These are phyloP conservation scores for Cicer pinnatifidum DNA, from an alignment of 306 rosid species.

Conservation along the genomic window DNA sequence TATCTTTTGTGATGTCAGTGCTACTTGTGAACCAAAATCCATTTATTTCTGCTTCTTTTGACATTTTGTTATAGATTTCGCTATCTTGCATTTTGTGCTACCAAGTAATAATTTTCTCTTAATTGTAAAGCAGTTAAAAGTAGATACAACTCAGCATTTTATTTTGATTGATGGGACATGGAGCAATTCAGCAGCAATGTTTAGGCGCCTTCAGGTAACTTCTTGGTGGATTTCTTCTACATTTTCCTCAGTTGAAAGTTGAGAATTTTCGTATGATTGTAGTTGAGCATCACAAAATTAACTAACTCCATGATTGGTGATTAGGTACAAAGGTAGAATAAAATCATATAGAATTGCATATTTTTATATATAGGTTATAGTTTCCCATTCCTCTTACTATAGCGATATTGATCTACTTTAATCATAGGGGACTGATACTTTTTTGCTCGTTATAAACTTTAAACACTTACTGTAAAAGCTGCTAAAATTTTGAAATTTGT, in stretches of 20 bases:
- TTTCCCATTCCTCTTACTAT: background rate
- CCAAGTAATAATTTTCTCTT: constrained; percentile 50
- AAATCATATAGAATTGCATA: background rate
- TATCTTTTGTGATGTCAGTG: background rate
- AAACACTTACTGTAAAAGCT: background rate
- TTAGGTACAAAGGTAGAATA: constrained; percentile 2
- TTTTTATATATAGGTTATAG: background rate
- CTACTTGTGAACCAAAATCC: background rate
- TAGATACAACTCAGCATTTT: constrained; percentile 66
- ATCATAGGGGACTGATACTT: background rate
- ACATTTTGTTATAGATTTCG: constrained; percentile 12
- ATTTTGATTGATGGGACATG: constrained; percentile 98
- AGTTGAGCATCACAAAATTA: constrained; percentile 20
- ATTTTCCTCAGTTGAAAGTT: constrained; percentile 30
- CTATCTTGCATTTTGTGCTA: constrained; percentile 44
- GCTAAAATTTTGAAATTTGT: background rate
- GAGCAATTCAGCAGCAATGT: constrained; percentile 96
- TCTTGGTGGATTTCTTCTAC: constrained; percentile 37
- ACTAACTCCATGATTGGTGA: background rate
- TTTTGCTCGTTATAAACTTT: background rate
- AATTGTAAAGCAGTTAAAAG: constrained; percentile 63
- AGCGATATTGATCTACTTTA: background rate
- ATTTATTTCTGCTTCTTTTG: background rate
- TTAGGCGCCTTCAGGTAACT: constrained; percentile 86
- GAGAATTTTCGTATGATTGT: constrained; percentile 26